Conservation (phyloP, 495 filamentous ascomycete genomes). For the Astrothelium subdiscretum region DNA sequence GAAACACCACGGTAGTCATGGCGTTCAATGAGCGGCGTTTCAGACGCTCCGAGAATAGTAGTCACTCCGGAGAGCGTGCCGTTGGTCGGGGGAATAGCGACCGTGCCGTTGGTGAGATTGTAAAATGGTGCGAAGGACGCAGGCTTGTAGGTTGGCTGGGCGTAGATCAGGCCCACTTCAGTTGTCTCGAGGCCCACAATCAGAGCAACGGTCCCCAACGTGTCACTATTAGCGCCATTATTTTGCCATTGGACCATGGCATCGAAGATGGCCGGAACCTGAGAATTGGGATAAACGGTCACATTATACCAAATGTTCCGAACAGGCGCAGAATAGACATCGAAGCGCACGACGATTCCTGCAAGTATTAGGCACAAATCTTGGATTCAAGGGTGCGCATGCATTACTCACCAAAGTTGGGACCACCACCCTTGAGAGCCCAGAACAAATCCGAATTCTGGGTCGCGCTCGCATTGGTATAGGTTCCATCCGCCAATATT, state of each 20-base stretch:
- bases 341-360: neutral
- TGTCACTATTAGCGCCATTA: neutral
- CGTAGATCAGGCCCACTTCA: neutral
- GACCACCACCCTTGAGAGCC: conserved; percentile 30
- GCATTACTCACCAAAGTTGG: conserved; percentile 29
- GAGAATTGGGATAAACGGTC: neutral
- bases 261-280: neutral
- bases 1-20: conserved; percentile 22
- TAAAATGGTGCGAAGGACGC: neutral
- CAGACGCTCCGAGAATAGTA: neutral
- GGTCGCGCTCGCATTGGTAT: conserved; percentile 24
- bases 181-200: neutral
- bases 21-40: neutral
- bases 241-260: neutral
- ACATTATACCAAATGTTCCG: neutral
- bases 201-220: neutral
- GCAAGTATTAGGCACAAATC: conserved; percentile 27
- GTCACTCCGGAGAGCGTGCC: neutral
- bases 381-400: conserved; percentile 35
- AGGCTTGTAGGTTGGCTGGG: neutral
- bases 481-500: conserved; percentile 23
- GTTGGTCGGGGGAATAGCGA: neutral
- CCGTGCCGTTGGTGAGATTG: neutral
- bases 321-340: neutral
- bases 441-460: conserved; percentile 20